phyloP scores from a whole-genome alignment of 306 rosid genomes.

The Fragaria nilgerrensis region DNA sequence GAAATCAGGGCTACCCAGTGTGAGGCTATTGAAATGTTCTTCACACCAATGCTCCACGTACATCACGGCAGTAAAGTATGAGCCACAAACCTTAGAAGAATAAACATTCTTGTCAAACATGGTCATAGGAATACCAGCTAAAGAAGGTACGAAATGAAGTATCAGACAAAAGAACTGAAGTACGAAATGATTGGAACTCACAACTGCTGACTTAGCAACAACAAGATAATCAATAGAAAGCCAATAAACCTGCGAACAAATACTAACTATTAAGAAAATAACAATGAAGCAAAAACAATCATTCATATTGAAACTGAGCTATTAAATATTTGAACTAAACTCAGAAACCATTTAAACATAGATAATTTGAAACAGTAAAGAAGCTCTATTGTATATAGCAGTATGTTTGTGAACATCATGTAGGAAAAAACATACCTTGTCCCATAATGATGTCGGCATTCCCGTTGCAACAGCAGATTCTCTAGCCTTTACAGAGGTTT shows the following conservation, averaged over 20 bases:
- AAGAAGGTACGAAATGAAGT: not conserved
- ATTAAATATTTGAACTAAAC: not conserved
- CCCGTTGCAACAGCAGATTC: conserved; percentile 37
- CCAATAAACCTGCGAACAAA: conserved; percentile 78
- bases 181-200: conserved; percentile 40
- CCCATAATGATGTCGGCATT: conserved; percentile 55
- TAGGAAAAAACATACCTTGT: conserved; percentile 52
- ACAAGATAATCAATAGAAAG: conserved; percentile 75
- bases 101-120: conserved; percentile 23
- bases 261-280: conserved; percentile 26
- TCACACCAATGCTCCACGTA: conserved; percentile 96
- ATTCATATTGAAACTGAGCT: not conserved
- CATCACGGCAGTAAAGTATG: conserved; percentile 79
- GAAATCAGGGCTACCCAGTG: conserved; percentile 83
- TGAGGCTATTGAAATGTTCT: conserved; percentile 67
- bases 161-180: conserved; percentile 17
- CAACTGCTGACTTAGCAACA: conserved; percentile 82
- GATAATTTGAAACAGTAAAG: not conserved
- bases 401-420: not conserved
- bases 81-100: conserved; percentile 61
- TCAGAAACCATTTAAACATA: not conserved
- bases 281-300: not conserved
- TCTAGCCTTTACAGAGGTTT: conserved; percentile 50
- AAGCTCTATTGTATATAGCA: not conserved
- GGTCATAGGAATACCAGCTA: conserved; percentile 5